Base-by-base conservation (phyloP, 1,284 basidiomycete genomes). In the Sanghuangporus baumii region DNA sequence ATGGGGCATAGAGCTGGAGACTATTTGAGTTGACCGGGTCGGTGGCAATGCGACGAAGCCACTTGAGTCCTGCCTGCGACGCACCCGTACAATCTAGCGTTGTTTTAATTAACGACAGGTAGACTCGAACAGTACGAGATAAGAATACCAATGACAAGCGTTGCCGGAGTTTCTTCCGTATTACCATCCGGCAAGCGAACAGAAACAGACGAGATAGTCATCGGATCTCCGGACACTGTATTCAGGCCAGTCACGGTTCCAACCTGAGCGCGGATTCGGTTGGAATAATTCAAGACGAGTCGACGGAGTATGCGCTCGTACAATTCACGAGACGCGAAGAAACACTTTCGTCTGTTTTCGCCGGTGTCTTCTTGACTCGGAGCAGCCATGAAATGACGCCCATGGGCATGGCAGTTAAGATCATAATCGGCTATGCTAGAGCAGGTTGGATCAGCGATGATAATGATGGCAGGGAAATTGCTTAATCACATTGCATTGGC, bases 31-130 rank as follows among this genome's bases (percentile, higher is more conserved):
- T 51, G 43, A 12, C 31, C 37, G 57, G 18, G 12, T 55, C 55
- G 12, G 50, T 50, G 37, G 51, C 40, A 31, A 59, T 26, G 20
- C 62, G 62, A 7, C 31, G 40, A n/a, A 64, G 40, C 59, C 61
- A 64, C 40, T 66, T 66, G 7, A 64, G 48, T 6, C 65, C 65
- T 9, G 65, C 65, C 38, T 66, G 65, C n/a, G 62, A 59, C 1
- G 52, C 54, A 8, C 65, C 65, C 3, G 65, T 64, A 55, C 65
- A 64, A 47, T 66, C 65, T 66, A 40, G 20, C 11, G 9, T 55
- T 31, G 7, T 16, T 31, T 16, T 23, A 47, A 47, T 56, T 26
- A 47, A 36, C 11, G n/a, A 3, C n/a, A 31, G 26, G 16, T 40
- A 48, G 57, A 34, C 6, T 23, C 34, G 3, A 16, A 38, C 37